phyloP scores from a whole-genome alignment of 2,329 filamentous ascomycete genomes.

The Xylariales sp. region DNA sequence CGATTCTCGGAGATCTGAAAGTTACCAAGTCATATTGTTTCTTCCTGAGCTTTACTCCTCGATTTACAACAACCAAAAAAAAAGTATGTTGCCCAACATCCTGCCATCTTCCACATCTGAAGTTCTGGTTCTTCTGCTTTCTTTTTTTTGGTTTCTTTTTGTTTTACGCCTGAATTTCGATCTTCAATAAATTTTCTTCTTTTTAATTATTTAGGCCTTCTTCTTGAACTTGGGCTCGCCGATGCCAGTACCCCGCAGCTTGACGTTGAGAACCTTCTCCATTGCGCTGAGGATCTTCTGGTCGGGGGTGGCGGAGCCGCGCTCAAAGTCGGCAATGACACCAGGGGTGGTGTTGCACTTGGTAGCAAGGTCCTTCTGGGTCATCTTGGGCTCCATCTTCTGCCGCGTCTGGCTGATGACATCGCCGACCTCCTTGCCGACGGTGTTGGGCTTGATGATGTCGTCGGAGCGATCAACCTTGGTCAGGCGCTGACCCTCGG shows the following conservation, averaged over 20 bases:
- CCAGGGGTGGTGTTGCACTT: conserved; percentile 84
- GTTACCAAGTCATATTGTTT: no score
- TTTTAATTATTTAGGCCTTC: conserved; percentile 6
- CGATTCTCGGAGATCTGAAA: no score
- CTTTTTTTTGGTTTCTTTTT: no score
- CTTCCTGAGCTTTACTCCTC: no score
- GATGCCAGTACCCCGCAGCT: conserved; percentile 81
- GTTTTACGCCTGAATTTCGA: no score
- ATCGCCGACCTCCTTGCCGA: conserved; percentile 75
- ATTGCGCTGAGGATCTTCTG: conserved; percentile 76
- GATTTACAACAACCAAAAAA: no score
- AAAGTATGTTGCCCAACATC: no score
- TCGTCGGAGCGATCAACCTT: conserved; percentile 98
- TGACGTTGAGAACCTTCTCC: conserved; percentile 82
- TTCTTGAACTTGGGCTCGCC: conserved; percentile 71
- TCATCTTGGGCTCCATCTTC: conserved; percentile 88
- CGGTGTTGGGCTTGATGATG: conserved; percentile 93
- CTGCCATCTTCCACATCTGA: no score
- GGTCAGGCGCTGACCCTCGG: conserved; percentile 89
- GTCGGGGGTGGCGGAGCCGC: conserved; percentile 71
- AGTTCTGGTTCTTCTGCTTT: no score
- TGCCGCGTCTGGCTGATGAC: conserved; percentile 77
- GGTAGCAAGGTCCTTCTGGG: conserved; percentile 81
- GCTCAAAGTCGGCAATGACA: conserved; percentile 81
- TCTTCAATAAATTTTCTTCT: no score